phyloP scores from a whole-genome alignment of 2,329 filamentous ascomycete species.

The Sclerotinia nivalis region DNA sequence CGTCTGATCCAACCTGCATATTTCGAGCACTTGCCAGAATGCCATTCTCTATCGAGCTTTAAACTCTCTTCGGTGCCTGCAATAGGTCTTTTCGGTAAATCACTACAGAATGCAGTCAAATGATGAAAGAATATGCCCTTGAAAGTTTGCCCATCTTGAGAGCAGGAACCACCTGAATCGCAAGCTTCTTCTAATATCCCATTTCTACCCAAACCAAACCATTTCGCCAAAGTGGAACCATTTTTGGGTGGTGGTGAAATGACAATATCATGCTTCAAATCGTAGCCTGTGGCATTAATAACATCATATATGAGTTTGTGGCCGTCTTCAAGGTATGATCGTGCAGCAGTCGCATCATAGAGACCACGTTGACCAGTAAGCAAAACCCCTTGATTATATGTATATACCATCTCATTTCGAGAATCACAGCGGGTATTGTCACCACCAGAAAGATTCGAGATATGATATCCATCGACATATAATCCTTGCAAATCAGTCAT shows the following conservation, averaged over 20 bases:
- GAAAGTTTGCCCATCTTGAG: slow-evolving; percentile 84
- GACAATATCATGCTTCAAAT: slow-evolving; percentile 42
- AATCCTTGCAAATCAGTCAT: slow-evolving; percentile 78
- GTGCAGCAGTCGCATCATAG: slow-evolving; percentile 75
- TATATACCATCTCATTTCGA: slow-evolving; percentile 87
- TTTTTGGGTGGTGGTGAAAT: slow-evolving; percentile 17
- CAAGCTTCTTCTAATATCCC: slow-evolving; percentile 85
- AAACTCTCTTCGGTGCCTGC: slow-evolving; percentile 32
- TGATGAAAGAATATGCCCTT: slow-evolving; percentile 96
- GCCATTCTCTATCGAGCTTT: slow-evolving; percentile 43
- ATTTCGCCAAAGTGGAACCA: slow-evolving; percentile 44
- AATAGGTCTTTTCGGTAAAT: slow-evolving; percentile 49
- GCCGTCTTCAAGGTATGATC: slow-evolving; percentile 72
- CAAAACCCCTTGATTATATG: slow-evolving; percentile 92
- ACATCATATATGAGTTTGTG: slow-evolving; percentile 74
- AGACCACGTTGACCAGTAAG: slow-evolving; percentile 79
- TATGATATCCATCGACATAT: slow-evolving; percentile 87
- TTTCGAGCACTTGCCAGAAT: slow-evolving; percentile 60
- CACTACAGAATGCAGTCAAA: slow-evolving; percentile 73
- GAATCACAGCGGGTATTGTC: slow-evolving; percentile 73
- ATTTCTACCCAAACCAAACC: slow-evolving; percentile 74
- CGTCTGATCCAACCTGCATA: slow-evolving; percentile 77
- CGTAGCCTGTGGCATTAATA: slow-evolving; percentile 78
- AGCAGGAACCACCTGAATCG: slow-evolving; percentile 72
- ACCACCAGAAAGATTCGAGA: slow-evolving; percentile 63